Percentiles rank a stretch among this genome's conserved stretches.
Evolutionary conservation across 768 basidiomycete species (phyloP).

Genomic region (Gloeophyllum trabeum): DNA sequence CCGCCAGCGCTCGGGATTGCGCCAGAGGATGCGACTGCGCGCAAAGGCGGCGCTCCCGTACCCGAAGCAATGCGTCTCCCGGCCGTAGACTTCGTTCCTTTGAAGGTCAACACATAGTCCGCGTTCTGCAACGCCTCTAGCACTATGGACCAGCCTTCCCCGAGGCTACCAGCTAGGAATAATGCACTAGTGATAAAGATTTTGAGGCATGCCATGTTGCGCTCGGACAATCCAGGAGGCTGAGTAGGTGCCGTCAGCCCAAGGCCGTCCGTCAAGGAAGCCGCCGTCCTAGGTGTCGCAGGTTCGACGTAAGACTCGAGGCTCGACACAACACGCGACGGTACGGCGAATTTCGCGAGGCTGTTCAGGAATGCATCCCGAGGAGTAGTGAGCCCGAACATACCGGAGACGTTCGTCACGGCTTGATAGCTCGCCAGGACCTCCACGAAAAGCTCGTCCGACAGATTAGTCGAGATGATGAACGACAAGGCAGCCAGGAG

Average conservation of each 20-base stretch:
- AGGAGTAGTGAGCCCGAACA: constrained; percentile 77
- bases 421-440: constrained; percentile 74
- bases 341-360: constrained; percentile 89
- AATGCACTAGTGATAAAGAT: constrained; percentile 67
- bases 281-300: constrained; percentile 48
- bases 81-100: constrained; percentile 22
- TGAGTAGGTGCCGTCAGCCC: constrained; percentile 38
- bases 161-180: constrained; percentile 77
- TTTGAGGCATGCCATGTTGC: constrained; percentile 87
- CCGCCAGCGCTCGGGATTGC: not conserved
- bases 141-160: constrained; percentile 87
- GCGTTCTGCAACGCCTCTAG: constrained; percentile 91
- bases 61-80: constrained; percentile 13
- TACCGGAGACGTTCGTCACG: constrained; percentile 80
- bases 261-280: constrained; percentile 53
- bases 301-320: constrained; percentile 51
- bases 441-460: constrained; percentile 85
- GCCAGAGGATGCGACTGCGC: not conserved
- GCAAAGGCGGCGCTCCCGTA: constrained; percentile 4
- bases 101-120: constrained; percentile 75
- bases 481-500: constrained; percentile 85
- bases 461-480: constrained; percentile 82
- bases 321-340: constrained; percentile 77
- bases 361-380: constrained; percentile 89
- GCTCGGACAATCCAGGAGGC: constrained; percentile 71